Conservation (phyloP, 2,329 filamentous ascomycete species). For the Colletotrichum gigasporum region DNA sequence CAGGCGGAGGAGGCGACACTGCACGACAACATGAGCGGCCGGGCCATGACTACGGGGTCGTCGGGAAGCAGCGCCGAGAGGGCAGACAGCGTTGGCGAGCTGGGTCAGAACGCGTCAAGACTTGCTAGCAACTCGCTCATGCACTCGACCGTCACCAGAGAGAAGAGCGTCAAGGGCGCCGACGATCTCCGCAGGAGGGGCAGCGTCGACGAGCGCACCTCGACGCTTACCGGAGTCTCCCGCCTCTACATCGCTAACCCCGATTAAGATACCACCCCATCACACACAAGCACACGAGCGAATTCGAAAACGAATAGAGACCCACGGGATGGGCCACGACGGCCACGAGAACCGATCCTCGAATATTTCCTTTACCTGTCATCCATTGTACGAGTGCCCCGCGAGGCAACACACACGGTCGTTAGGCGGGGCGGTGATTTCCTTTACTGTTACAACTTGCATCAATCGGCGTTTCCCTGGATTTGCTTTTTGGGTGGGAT, state of each 20-base stretch:
- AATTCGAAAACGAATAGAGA: not conserved
- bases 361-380: not conserved
- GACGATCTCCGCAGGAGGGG: constrained; percentile 80
- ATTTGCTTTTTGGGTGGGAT: constrained; percentile 3
- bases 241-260: constrained; percentile 89
- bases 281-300: not conserved
- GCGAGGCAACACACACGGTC: constrained; percentile 16
- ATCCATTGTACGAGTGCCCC: constrained; percentile 18
- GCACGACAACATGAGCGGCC: constrained; percentile 56
- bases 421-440: not conserved
- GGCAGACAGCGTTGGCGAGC: constrained; percentile 68
- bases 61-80: constrained; percentile 69
- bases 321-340: constrained; percentile 8
- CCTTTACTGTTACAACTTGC: constrained; percentile 19
- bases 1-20: constrained; percentile 35
- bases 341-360: not conserved
- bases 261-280: constrained; percentile 57
- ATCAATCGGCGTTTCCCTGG: constrained; percentile 25
- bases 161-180: constrained; percentile 72
- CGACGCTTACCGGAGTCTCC: constrained; percentile 73
- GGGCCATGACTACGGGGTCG: constrained; percentile 58
- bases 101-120: constrained; percentile 55
- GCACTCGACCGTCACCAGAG: constrained; percentile 66
- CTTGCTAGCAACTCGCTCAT: constrained; percentile 68
- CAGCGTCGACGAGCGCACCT: constrained; percentile 84